phyloP scores from a whole-genome alignment of 1,284 basidiomycete genomes.

The Puccinia polysora region DNA sequence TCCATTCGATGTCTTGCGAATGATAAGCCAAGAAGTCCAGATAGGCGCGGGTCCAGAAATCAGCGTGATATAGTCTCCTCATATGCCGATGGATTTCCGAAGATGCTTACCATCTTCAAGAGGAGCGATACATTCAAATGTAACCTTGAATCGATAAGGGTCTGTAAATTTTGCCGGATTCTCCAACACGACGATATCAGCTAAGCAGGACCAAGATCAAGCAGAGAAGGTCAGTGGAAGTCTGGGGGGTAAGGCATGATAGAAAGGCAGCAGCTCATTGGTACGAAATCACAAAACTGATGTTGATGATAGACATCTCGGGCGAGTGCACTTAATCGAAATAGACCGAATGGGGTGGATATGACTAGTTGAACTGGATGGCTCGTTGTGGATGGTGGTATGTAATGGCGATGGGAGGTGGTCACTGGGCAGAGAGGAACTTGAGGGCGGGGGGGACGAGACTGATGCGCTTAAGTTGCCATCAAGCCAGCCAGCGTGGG shows the following conservation, averaged over 20 bases:
- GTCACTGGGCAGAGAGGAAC: too few relatives aligned
- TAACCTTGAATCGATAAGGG: conserved; percentile 88
- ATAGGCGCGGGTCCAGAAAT: not conserved
- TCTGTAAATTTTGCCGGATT: conserved; percentile 89
- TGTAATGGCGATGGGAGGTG: too few relatives aligned
- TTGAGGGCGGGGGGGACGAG: too few relatives aligned
- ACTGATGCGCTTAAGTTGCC: too few relatives aligned
- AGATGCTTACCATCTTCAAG: conserved; percentile 72
- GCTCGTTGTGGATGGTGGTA: too few relatives aligned
- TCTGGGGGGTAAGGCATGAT: conserved; percentile 32
- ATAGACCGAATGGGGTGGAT: too few relatives aligned
- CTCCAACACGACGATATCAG: conserved; percentile 62
- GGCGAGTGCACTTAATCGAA: too few relatives aligned
- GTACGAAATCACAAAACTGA: conserved; percentile 15
- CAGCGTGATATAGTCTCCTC: not conserved
- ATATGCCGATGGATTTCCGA: not conserved
- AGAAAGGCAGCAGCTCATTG: not conserved
- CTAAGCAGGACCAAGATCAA: conserved; percentile 10
- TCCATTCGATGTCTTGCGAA: conserved; percentile 80
- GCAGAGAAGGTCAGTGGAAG: not conserved
- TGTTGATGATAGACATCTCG: conserved; percentile 42
- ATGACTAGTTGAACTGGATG: too few relatives aligned
- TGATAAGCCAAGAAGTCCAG: not conserved
- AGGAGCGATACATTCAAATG: conserved; percentile 93
- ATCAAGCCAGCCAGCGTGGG: too few relatives aligned